These are phyloP conservation scores for Populus deltoides DNA, from an alignment of 345 rosid genomes.

Conservation along the genomic window DNA sequence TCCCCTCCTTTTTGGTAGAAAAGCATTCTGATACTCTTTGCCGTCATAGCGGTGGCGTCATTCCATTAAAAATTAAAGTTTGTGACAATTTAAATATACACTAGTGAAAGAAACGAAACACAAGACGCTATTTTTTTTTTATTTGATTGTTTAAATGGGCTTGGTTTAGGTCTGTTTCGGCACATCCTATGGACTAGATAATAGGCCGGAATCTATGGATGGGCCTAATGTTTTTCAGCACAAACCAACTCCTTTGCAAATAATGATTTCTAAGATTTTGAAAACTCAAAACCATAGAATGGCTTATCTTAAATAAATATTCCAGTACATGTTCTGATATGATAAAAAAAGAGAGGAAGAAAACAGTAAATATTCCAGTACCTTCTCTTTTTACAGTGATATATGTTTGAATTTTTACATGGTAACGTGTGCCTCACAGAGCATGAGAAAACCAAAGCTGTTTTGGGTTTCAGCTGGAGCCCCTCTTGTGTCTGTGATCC, in stretches of 20 bases:
- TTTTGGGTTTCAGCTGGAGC: conserved; percentile 90
- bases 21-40: background rate
- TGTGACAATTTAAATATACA: no score
- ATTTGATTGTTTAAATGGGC: background rate
- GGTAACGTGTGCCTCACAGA: conserved; percentile 45
- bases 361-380: no score
- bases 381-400: background rate
- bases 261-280: background rate
- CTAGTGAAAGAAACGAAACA: background rate
- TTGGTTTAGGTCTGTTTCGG: background rate
- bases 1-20: no score
- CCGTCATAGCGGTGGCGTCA: background rate
- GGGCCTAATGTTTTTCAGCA: background rate
- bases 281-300: background rate
- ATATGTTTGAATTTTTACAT: background rate
- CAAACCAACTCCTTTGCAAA: background rate
- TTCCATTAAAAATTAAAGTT: background rate
- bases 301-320: background rate
- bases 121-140: background rate
- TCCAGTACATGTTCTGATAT: background rate
- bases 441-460: conserved; percentile 68
- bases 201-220: background rate
- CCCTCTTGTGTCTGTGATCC: conserved; percentile 69
- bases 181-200: background rate
- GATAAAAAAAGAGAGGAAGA: no score